Conservation (phyloP, 345 rosid genomes). For the Cardamine chenopodiifolia region DNA sequence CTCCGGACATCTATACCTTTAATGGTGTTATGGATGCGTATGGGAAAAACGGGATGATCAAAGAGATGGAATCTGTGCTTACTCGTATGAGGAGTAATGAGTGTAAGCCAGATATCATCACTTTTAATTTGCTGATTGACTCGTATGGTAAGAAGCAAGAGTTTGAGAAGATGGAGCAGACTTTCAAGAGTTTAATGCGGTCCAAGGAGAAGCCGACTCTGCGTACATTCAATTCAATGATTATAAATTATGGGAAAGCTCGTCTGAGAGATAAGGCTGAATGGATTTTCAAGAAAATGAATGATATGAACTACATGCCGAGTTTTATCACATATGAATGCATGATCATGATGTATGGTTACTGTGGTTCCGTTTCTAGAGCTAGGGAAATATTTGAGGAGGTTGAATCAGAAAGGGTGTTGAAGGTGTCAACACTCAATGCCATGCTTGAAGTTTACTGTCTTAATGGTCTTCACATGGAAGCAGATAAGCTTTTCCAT, state of each 20-base stretch:
- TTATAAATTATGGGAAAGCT: constrained; percentile 84
- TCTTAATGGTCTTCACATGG: constrained; percentile 63
- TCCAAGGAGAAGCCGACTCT: constrained; percentile 84
- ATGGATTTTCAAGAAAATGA: constrained; percentile 58
- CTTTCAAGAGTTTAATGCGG: constrained; percentile 69
- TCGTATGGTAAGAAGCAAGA: constrained; percentile 81
- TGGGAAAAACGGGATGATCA: constrained; percentile 90
- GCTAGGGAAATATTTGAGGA: constrained; percentile 76
- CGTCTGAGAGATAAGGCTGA: constrained; percentile 77
- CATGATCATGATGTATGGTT: constrained; percentile 79
- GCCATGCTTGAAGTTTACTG: constrained; percentile 86
- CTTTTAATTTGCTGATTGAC: constrained; percentile 82
- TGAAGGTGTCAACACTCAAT: constrained; percentile 72
- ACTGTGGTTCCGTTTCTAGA: constrained; percentile 64
- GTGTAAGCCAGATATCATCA: constrained; percentile 80
- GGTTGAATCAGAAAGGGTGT: constrained; percentile 57
- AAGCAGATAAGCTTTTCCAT: constrained; percentile 69
- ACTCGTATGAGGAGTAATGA: constrained; percentile 69
- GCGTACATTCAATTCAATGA: constrained; percentile 91
- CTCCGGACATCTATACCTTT: constrained; percentile 75
- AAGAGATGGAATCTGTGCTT: constrained; percentile 87
- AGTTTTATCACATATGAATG: constrained; percentile 79
- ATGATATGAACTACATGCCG: constrained; percentile 67
- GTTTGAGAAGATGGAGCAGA: constrained; percentile 96
- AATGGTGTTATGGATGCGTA: constrained; percentile 97